Evolutionary conservation across 2,329 filamentous ascomycete species (phyloP).

Genomic region (Aureobasidium mangrovei): DNA sequence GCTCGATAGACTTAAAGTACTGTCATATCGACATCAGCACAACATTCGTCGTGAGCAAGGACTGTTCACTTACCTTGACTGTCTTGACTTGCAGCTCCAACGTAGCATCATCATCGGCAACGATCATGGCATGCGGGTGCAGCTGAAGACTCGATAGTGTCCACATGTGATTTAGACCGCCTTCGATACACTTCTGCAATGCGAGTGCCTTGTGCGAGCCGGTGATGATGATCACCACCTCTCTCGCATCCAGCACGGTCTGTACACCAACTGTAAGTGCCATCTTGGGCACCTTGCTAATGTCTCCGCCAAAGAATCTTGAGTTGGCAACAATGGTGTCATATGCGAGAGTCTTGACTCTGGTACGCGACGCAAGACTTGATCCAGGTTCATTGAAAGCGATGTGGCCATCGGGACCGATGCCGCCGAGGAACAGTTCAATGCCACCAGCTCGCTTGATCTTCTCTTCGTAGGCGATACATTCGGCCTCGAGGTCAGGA

Average conservation of each 20-base stretch:
- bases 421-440: slow-evolving; percentile 76
- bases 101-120: slow-evolving; percentile 66
- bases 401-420: slow-evolving; percentile 79
- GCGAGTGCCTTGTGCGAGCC: slow-evolving; percentile 74
- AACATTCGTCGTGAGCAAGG: not conserved
- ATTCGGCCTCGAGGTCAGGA: slow-evolving; percentile 64
- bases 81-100: slow-evolving; percentile 41
- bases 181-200: slow-evolving; percentile 71
- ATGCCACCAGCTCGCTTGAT: slow-evolving; percentile 70
- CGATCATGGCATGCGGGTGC: slow-evolving; percentile 72
- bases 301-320: slow-evolving; percentile 69
- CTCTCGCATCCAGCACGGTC: slow-evolving; percentile 69
- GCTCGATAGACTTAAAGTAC: slow-evolving; percentile 44
- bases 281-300: slow-evolving; percentile 67
- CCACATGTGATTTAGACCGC: slow-evolving; percentile 85
- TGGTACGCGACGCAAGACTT: slow-evolving; percentile 64
- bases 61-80: slow-evolving; percentile 23
- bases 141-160: slow-evolving; percentile 73
- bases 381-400: slow-evolving; percentile 87
- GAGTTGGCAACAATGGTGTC: slow-evolving; percentile 82
- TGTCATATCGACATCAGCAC: slow-evolving; percentile 12
- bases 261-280: slow-evolving; percentile 78
- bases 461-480: slow-evolving; percentile 67
- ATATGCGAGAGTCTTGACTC: slow-evolving; percentile 79
- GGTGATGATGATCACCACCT: slow-evolving; percentile 75